These are phyloP conservation scores for Leccinellum rugosiceps DNA, from an alignment of 768 basidiomycete genomes.

Conservation along the genomic window DNA sequence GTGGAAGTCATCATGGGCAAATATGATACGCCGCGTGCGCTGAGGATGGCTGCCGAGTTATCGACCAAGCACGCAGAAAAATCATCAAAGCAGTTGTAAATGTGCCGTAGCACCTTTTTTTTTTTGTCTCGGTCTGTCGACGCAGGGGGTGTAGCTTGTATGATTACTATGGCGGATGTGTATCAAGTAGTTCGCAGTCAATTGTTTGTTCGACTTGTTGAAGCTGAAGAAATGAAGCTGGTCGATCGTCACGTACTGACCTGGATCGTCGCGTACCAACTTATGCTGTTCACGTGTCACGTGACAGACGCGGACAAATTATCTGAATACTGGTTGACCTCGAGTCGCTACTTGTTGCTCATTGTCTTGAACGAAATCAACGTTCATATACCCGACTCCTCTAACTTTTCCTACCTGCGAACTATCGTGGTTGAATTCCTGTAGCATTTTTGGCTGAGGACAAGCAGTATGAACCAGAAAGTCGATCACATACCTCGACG, in stretches of 20 bases:
- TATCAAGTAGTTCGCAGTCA: background rate
- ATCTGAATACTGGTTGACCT: constrained; percentile 1
- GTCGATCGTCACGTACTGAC: no score
- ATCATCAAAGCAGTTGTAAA: constrained; percentile 20
- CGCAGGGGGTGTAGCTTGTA: background rate
- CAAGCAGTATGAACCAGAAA: constrained; percentile 10
- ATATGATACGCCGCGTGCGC: constrained; percentile 65
- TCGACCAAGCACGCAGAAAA: constrained; percentile 13
- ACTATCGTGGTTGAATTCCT: background rate
- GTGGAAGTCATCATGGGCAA: constrained; percentile 78
- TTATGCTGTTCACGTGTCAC: constrained; percentile 24
- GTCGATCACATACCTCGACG: constrained; percentile 28
- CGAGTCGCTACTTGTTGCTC: background rate
- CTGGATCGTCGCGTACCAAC: no score
- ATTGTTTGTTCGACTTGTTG: background rate
- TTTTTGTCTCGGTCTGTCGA: background rate
- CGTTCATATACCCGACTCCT: background rate
- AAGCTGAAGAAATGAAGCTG: no score
- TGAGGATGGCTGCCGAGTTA: constrained; percentile 51
- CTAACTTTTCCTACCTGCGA: background rate
- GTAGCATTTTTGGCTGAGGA: background rate
- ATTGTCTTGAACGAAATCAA: background rate
- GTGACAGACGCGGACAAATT: constrained; percentile 27
- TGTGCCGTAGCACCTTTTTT: background rate
- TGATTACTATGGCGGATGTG: background rate